Evolutionary conservation across 768 basidiomycete genomes (phyloP).

Genomic region (Leccinum pellstonianum): DNA sequence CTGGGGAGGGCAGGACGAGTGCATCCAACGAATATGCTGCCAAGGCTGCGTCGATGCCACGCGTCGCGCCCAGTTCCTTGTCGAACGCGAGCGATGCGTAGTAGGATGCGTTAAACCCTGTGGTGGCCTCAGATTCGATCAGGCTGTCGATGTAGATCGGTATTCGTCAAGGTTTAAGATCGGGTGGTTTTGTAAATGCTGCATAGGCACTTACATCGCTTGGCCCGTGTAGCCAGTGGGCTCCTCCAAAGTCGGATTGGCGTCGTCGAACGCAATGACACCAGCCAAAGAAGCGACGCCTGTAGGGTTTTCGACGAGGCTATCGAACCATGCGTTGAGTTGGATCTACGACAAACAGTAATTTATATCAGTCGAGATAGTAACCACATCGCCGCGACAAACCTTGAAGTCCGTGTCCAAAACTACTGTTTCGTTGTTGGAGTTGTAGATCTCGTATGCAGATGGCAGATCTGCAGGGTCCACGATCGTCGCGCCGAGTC

Average conservation of each 20-base stretch:
- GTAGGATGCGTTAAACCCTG: slow-evolving; percentile 34
- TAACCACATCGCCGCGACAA: background rate
- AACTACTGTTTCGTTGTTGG: slow-evolving; percentile 56
- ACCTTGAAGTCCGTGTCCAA: slow-evolving; percentile 62
- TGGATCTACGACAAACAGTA: slow-evolving; percentile 40
- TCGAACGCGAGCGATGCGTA: slow-evolving; percentile 46
- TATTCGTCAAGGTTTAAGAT: too few relatives aligned
- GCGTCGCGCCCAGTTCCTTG: slow-evolving; percentile 45
- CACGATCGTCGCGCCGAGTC: slow-evolving; percentile 48
- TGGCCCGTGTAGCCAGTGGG: slow-evolving; percentile 36
- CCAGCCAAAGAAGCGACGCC: slow-evolving; percentile 59
- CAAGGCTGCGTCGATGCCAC: slow-evolving; percentile 55
- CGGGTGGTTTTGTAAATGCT: background rate
- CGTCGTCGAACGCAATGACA: slow-evolving; percentile 54
- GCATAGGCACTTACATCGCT: slow-evolving; percentile 34
- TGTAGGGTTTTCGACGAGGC: slow-evolving; percentile 51
- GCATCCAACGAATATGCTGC: slow-evolving; percentile 47
- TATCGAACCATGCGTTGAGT: slow-evolving; percentile 47
- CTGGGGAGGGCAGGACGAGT: slow-evolving; percentile 43
- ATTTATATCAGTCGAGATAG: background rate
- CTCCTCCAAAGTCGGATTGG: slow-evolving; percentile 49
- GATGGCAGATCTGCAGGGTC: slow-evolving; percentile 65
- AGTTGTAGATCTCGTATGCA: slow-evolving; percentile 46
- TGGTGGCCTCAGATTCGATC: slow-evolving; percentile 26
- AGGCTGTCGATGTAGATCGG: slow-evolving; percentile 10